Percentiles rank a stretch among this genome's conserved stretches.
phyloP scores from a whole-genome alignment of 306 rosid genomes.

The Cicer judaicum region DNA sequence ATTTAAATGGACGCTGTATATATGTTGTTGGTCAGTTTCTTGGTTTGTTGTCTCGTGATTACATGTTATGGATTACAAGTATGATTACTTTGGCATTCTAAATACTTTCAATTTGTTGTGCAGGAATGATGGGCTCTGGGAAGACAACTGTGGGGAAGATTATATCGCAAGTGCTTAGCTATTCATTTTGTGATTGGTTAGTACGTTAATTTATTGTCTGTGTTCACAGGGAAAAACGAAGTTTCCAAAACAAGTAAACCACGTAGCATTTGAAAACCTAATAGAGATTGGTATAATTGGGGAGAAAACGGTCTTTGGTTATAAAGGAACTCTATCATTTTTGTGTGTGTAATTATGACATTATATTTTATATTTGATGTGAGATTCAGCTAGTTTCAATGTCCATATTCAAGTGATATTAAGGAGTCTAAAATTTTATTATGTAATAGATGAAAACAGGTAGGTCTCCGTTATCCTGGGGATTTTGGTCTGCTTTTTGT shows the following conservation, averaged over 20 bases:
- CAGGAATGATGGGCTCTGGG: slow-evolving; percentile 99
- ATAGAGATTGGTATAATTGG: slow-evolving; percentile 20
- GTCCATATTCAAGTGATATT: slow-evolving; percentile 25
- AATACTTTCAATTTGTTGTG: slow-evolving; percentile 45
- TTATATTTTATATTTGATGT: slow-evolving; percentile 19
- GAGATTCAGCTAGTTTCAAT: slow-evolving; percentile 22
- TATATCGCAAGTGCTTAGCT: slow-evolving; percentile 74
- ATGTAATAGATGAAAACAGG: slow-evolving; percentile 34
- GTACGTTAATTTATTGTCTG: slow-evolving; percentile 44
- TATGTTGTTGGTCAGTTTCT: slow-evolving; percentile 94
- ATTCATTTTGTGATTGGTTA: slow-evolving; percentile 85
- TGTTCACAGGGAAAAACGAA: slow-evolving; percentile 4
- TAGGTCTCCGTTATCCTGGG: slow-evolving; percentile 9
- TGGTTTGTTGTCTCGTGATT: slow-evolving; percentile 47
- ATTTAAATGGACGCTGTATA: slow-evolving; percentile 85
- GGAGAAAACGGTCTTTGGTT: slow-evolving; percentile 9
- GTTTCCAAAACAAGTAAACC: background rate
- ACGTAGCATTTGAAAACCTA: background rate
- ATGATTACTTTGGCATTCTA: slow-evolving; percentile 34
- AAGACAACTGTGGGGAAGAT: slow-evolving; percentile 96
- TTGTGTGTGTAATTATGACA: slow-evolving; percentile 17
- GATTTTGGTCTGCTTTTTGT: slow-evolving; percentile 35
- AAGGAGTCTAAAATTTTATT: slow-evolving; percentile 9
- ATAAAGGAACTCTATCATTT: slow-evolving; percentile 16
- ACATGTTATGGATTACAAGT: slow-evolving; percentile 27